phyloP scores from a whole-genome alignment of 163 green algal genomes.

The Chlorella variabilis region DNA sequence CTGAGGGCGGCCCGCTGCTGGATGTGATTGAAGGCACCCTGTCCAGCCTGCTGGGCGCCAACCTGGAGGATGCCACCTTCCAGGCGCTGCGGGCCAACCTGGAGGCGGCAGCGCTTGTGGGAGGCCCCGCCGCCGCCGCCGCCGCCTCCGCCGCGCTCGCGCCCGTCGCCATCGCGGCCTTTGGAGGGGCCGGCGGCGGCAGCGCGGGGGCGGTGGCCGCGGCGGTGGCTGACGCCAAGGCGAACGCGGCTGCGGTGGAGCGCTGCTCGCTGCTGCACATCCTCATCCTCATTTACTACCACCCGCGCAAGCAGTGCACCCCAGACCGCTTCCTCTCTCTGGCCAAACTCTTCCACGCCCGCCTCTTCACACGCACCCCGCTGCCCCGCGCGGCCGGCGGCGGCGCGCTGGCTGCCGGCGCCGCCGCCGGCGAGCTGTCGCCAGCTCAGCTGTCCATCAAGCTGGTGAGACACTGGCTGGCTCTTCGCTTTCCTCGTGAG shows the following conservation, averaged over 20 bases:
- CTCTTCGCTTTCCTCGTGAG: not conserved
- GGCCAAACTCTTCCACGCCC: slow-evolving; percentile 27
- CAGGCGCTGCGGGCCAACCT: slow-evolving; percentile 27
- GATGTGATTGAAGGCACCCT: slow-evolving; percentile 40
- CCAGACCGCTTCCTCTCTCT: slow-evolving; percentile 46
- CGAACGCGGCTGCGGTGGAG: slow-evolving; percentile 11
- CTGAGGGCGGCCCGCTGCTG: slow-evolving; percentile 16
- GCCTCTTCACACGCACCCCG: slow-evolving; percentile 26
- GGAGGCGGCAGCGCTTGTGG: not conserved
- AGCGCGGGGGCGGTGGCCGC: not conserved
- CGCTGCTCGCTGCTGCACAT: slow-evolving; percentile 44
- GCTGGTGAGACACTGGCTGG: too few species aligned
- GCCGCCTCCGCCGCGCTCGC: not conserved
- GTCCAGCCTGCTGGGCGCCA: slow-evolving; percentile 17
- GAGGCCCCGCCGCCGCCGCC: not conserved
- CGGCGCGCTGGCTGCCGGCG: not conserved
- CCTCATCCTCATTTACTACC: slow-evolving; percentile 53
- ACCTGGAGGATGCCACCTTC: slow-evolving; percentile 38
- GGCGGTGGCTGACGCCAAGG: not conserved
- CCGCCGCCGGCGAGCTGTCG: not conserved
- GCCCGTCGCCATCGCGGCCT: not conserved
- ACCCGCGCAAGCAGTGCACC: slow-evolving; percentile 50
- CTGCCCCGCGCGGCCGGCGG: not conserved
- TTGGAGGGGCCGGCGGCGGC: not conserved
- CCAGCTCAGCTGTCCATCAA: slow-evolving; percentile 36